Percentiles rank a stretch among this genome's conserved stretches.
phyloP scores from a whole-genome alignment of 345 rosid species.

The Eucalyptus decipiens region DNA sequence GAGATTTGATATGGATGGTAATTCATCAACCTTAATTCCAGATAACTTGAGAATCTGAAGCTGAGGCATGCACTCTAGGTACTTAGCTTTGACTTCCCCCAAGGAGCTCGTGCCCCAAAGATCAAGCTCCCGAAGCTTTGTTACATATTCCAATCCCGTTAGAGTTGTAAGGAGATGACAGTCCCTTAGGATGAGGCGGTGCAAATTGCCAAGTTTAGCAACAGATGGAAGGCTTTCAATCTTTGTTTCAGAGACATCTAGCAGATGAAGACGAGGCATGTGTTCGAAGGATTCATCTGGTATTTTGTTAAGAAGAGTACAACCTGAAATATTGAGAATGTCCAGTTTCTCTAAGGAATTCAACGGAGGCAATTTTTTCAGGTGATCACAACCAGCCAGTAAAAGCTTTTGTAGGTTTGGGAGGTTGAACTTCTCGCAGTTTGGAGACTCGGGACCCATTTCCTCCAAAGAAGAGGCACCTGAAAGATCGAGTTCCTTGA shows the following conservation, averaged over 20 bases:
- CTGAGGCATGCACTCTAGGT: not conserved
- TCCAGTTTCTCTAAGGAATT: not conserved
- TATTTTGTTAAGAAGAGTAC: not conserved
- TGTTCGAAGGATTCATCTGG: not conserved
- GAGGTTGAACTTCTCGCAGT: not conserved
- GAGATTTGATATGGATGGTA: not conserved
- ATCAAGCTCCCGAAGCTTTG: not conserved
- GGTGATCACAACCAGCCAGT: not conserved
- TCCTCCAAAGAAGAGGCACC: not conserved
- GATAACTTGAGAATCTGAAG: slow-evolving; percentile 7
- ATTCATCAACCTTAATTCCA: not conserved
- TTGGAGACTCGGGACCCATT: not conserved
- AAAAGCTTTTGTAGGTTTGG: not conserved
- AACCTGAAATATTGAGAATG: slow-evolving; percentile 2
- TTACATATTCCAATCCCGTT: not conserved
- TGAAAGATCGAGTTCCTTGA: not conserved
- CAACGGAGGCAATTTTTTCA: not conserved
- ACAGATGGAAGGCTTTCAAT: slow-evolving; percentile 4
- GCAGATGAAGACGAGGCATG: slow-evolving; percentile 2
- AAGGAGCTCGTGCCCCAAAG: not conserved
- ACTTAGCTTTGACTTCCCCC: not conserved
- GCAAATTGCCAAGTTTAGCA: not conserved
- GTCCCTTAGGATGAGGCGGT: slow-evolving; percentile 1
- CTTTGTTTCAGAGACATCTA: slow-evolving; percentile 17
- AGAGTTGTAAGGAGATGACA: not conserved